Conservation (phyloP, 108 stramenopile species). For the Epipyxis sp. region DNA sequence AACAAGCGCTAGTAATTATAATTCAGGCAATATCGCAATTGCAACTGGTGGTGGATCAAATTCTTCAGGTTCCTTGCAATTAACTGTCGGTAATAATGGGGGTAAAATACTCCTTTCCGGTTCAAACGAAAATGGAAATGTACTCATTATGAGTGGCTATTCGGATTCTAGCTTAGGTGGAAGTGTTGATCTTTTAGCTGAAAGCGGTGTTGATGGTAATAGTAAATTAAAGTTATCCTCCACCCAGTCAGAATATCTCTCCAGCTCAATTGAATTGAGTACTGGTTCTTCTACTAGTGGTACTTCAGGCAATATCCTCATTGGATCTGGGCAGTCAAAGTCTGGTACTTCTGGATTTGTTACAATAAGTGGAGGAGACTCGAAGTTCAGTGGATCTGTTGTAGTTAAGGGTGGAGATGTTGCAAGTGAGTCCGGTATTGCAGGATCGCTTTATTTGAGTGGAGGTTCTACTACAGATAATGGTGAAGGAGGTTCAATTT, state of each 20-base stretch:
- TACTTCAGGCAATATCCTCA: background rate
- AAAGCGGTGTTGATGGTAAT: background rate
- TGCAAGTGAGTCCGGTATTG: background rate
- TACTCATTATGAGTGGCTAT: background rate
- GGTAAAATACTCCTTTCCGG: too few species aligned
- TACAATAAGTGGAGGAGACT: background rate
- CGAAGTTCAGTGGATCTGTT: background rate
- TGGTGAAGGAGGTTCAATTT: background rate
- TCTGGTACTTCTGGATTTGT: background rate
- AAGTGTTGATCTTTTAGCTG: background rate
- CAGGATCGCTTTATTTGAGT: background rate
- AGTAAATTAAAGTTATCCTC: background rate
- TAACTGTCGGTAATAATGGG: background rate
- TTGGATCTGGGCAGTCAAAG: background rate
- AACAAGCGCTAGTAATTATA: background rate
- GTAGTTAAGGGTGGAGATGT: background rate
- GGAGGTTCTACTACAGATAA: background rate
- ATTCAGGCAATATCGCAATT: slow-evolving; percentile 26
- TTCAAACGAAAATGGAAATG: too few species aligned
- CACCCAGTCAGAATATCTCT: background rate
- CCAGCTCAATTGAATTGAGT: background rate
- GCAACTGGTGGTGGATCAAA: background rate
- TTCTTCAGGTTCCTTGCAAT: background rate
- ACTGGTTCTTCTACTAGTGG: background rate
- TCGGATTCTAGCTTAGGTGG: background rate